These are phyloP conservation scores for Xylaria sp. DNA, from an alignment of 2,329 filamentous ascomycete genomes.

Conservation along the genomic window DNA sequence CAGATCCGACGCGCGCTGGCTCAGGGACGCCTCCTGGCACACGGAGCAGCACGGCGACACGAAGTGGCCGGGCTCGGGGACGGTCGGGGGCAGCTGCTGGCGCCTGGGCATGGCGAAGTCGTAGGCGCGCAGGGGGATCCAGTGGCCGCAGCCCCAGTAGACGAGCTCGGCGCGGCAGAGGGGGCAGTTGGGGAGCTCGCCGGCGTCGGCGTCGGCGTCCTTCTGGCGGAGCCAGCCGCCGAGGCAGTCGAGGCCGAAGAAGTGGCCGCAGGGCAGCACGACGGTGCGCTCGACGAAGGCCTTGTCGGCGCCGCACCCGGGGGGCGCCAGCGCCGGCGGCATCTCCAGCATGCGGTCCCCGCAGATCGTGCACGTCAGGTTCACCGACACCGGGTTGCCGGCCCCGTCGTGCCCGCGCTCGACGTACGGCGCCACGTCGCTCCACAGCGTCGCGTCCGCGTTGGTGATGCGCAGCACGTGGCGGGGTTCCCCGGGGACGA, in stretches of 20 bases:
- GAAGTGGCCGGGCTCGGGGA: slow-evolving; percentile 16
- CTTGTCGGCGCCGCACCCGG: not conserved
- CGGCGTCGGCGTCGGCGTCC: accelerated
- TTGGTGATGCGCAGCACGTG: slow-evolving; percentile 6
- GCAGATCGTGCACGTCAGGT: slow-evolving; percentile 27
- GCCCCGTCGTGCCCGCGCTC: slow-evolving; percentile 6
- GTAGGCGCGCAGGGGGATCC: slow-evolving; percentile 5
- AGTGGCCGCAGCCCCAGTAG: slow-evolving; percentile 21
- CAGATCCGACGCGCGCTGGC: not conserved
- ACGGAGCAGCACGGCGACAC: not conserved
- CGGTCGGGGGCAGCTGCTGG: slow-evolving; percentile 14
- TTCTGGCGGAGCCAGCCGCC: slow-evolving; percentile 1
- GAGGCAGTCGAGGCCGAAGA: slow-evolving; percentile 20
- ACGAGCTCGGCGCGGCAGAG: slow-evolving; percentile 16
- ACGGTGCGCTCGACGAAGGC: not conserved
- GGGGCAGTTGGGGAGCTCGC: slow-evolving; percentile 9
- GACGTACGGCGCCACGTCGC: slow-evolving; percentile 21
- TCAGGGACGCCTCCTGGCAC: slow-evolving; percentile 1
- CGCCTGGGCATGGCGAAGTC: not conserved
- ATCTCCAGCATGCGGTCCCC: slow-evolving; percentile 11
- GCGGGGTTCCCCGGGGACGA: not conserved
- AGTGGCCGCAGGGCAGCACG: slow-evolving; percentile 29
- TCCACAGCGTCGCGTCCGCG: slow-evolving; percentile 16
- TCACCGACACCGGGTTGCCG: slow-evolving; percentile 5
- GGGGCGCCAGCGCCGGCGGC: not conserved